Conservation (phyloP, 2,329 filamentous ascomycete species). For the Apiospora koreana region DNA sequence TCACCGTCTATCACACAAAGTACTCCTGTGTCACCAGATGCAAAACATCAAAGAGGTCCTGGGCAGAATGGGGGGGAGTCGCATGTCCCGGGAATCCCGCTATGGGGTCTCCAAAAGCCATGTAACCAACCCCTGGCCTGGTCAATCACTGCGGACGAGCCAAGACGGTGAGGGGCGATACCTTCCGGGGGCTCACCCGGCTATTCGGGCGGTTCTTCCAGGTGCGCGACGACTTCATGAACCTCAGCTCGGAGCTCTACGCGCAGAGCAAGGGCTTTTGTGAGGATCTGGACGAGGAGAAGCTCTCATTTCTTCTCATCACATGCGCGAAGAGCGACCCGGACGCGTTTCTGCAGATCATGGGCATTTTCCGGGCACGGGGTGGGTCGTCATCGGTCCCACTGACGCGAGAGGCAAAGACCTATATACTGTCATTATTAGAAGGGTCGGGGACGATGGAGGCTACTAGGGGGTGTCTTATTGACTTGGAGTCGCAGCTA, state of each 20-base stretch:
- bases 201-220: constrained; percentile 62
- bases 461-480: neutral
- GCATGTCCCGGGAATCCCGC: no score
- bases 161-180: neutral
- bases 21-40: no score
- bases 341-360: neutral
- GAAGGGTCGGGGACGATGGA: neutral
- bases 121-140: no score
- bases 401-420: neutral
- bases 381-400: neutral
- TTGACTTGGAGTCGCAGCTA: neutral
- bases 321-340: neutral
- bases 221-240: constrained; percentile 66
- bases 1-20: neutral
- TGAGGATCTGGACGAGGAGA: constrained; percentile 1
- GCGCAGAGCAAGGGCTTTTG: neutral
- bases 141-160: neutral
- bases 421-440: neutral
- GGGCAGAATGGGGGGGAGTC: no score
- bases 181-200: constrained; percentile 50
- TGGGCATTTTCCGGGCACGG: neutral
- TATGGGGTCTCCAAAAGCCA: no score
- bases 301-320: neutral
- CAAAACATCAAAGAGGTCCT: no score
- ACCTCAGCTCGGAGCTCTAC: constrained; percentile 30